Conservation (phyloP, 768 basidiomycete genomes). For the Amanita phalloides region DNA sequence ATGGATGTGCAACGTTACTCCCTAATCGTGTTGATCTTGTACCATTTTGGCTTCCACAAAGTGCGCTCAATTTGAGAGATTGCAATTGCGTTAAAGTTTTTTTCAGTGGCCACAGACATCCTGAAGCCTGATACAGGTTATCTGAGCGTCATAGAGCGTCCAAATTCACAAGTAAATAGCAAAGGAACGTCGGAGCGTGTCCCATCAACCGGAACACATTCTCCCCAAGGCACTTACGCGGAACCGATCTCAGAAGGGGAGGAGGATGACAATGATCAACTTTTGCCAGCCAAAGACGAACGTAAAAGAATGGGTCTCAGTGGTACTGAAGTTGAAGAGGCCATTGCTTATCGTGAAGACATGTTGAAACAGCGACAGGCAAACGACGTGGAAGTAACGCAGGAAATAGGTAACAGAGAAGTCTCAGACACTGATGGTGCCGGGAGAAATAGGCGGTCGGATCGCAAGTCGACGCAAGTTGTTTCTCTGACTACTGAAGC, state of each 20-base stretch:
- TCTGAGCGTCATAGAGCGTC: slow-evolving; percentile 66
- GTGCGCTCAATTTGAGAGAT: slow-evolving; percentile 25
- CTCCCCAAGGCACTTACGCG: slow-evolving; percentile 46
- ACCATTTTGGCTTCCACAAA: slow-evolving; percentile 98
- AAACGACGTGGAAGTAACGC: slow-evolving; percentile 13
- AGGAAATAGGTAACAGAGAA: slow-evolving; percentile 10
- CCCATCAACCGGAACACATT: slow-evolving; percentile 31
- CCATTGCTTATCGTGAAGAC: slow-evolving; percentile 77
- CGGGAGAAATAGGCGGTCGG: slow-evolving; percentile 1
- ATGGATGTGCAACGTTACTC: slow-evolving; percentile 89
- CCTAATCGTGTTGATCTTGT: slow-evolving; percentile 92
- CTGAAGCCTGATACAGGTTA: slow-evolving; percentile 84
- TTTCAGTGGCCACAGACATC: slow-evolving; percentile 86
- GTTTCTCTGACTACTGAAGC: slow-evolving; percentile 19
- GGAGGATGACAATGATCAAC: slow-evolving; percentile 67
- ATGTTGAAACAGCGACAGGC: slow-evolving; percentile 44
- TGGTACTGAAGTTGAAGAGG: slow-evolving; percentile 66
- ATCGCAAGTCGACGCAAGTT: slow-evolving; percentile 7
- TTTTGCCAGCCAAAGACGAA: slow-evolving; percentile 71
- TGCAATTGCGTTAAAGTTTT: not conserved
- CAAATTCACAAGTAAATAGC: slow-evolving; percentile 34
- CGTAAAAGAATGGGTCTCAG: slow-evolving; percentile 70
- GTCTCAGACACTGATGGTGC: slow-evolving; percentile 17
- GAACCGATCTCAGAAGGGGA: slow-evolving; percentile 97
- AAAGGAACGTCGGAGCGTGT: slow-evolving; percentile 34